These are phyloP conservation scores for Neotropicomus parvogracilis DNA, from an alignment of 1,284 basidiomycete genomes.

Conservation along the genomic window DNA sequence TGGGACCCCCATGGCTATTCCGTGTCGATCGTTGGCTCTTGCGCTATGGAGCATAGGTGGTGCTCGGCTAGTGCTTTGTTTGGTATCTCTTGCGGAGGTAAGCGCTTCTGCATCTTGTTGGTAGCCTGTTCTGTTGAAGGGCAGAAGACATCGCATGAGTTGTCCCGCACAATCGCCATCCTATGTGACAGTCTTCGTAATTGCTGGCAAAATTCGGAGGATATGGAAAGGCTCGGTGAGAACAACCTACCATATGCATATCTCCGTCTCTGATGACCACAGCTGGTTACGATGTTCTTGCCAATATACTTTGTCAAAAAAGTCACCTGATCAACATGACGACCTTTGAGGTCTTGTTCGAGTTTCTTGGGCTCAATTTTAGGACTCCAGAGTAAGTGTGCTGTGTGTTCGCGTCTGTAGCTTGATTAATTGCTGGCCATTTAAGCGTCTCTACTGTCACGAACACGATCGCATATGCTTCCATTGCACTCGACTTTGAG, in stretches of 20 bases:
- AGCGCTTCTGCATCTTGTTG: constrained; percentile 19
- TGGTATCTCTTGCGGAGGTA: constrained; percentile 78
- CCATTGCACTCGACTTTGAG: constrained; percentile 85
- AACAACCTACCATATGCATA: constrained; percentile 11
- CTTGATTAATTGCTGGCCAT: constrained; percentile 6
- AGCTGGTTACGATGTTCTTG: constrained; percentile 89
- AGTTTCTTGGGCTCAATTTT: constrained; percentile 82
- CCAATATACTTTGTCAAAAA: constrained; percentile 71
- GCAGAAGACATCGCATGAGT: constrained; percentile 62
- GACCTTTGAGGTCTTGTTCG: constrained; percentile 74
- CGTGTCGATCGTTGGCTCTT: constrained; percentile 66
- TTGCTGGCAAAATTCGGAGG: constrained; percentile 90
- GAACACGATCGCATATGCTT: constrained; percentile 79
- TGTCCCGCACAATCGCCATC: constrained; percentile 70
- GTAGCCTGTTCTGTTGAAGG: not conserved
- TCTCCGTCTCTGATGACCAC: constrained; percentile 11
- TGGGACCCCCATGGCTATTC: constrained; percentile 62
- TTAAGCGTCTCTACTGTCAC: constrained; percentile 74
- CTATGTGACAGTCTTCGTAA: constrained; percentile 75
- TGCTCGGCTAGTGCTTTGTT: constrained; percentile 66
- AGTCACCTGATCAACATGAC: constrained; percentile 72
- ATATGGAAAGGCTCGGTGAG: constrained; percentile 82
- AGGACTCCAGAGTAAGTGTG: constrained; percentile 68
- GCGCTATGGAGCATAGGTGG: constrained; percentile 85
- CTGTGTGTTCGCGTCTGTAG: not conserved